Conservation (phyloP, 2,329 filamentous ascomycete species). For the Ophioceras dolichostomum region DNA sequence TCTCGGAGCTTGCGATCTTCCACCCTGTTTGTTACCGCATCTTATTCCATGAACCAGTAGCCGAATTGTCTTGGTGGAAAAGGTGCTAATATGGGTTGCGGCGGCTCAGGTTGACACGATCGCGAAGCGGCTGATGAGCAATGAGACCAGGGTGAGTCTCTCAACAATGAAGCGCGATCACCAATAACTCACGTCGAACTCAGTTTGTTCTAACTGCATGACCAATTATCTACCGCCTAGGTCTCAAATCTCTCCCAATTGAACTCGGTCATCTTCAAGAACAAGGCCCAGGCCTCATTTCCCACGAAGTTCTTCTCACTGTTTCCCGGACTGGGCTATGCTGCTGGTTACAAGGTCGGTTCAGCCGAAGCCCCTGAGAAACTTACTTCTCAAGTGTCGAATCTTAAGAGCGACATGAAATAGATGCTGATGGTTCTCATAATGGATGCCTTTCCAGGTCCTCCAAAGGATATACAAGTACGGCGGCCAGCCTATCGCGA, state of each 20-base stretch:
- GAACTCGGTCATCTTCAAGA: slow-evolving; percentile 89
- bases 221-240: slow-evolving; percentile 18
- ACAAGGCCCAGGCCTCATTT: slow-evolving; percentile 61
- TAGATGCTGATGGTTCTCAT: no score
- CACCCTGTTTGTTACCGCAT: slow-evolving; percentile 65
- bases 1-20: slow-evolving; percentile 87
- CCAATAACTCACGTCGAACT: background rate
- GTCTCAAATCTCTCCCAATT: slow-evolving; percentile 51
- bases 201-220: slow-evolving; percentile 4
- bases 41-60: no score
- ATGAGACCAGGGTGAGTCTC: slow-evolving; percentile 67
- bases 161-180: no score
- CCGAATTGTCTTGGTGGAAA: slow-evolving; percentile 1
- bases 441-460: slow-evolving; percentile 30
- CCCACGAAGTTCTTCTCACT: slow-evolving; percentile 82
- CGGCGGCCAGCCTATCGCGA: slow-evolving; percentile 87
- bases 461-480: slow-evolving; percentile 98
- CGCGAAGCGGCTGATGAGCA: slow-evolving; percentile 98
- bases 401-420: no score
- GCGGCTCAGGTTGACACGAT: slow-evolving; percentile 76
- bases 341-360: slow-evolving; percentile 82
- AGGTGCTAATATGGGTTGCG: no score
- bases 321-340: slow-evolving; percentile 94
- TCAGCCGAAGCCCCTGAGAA: no score
- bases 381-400: no score